Conservation (phyloP, 371 early-diverging fungal genomes). For the Mucor lusitanicus region DNA sequence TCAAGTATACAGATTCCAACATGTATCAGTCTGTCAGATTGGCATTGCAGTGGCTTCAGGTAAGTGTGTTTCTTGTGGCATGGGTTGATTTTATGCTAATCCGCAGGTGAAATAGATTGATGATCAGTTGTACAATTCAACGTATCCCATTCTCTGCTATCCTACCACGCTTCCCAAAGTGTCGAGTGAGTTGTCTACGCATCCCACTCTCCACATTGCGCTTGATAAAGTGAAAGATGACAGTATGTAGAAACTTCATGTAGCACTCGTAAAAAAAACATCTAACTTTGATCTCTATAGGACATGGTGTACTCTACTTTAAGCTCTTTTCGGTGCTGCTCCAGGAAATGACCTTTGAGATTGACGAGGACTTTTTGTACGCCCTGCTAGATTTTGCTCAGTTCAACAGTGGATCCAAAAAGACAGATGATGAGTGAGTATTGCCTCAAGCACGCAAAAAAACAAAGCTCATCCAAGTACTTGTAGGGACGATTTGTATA, state of each 20-base stretch:
- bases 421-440: slow-evolving; percentile 20
- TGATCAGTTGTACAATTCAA: slow-evolving; percentile 77
- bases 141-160: slow-evolving; percentile 81
- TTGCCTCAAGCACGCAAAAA: too few species aligned
- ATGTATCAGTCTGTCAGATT: slow-evolving; percentile 65
- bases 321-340: slow-evolving; percentile 77
- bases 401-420: slow-evolving; percentile 48
- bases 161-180: slow-evolving; percentile 74
- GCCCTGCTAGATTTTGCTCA: slow-evolving; percentile 75
- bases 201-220: slow-evolving; percentile 60
- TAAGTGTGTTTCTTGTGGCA: not conserved
- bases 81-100: not conserved
- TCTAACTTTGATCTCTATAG: slow-evolving; percentile 7
- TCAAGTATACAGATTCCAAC: slow-evolving; percentile 71
- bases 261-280: not conserved
- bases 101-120: slow-evolving; percentile 60
- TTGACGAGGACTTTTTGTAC: slow-evolving; percentile 83
- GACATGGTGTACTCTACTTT: slow-evolving; percentile 82
- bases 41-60: slow-evolving; percentile 77
- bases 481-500: slow-evolving; percentile 32
- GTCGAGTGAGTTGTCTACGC: slow-evolving; percentile 45
- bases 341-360: slow-evolving; percentile 87
- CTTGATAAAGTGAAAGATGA: slow-evolving; percentile 76
- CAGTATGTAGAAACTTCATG: slow-evolving; percentile 29
- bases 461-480: not conserved